Conservation (phyloP, 352 stramenopile species). For the Pythium brassicae region DNA sequence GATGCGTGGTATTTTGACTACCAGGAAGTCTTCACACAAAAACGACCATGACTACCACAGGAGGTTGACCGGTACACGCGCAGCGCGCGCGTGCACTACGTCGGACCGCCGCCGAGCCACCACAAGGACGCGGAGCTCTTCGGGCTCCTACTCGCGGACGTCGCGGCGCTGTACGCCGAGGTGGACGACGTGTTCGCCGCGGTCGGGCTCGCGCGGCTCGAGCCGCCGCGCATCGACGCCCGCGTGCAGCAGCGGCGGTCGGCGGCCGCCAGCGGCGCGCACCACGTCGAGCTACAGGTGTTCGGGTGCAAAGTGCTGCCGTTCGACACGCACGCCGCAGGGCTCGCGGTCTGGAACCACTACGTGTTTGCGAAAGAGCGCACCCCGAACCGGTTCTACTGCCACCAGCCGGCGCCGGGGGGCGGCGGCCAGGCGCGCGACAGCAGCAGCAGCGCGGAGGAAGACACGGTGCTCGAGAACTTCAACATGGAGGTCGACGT, state of each 20-base stretch:
- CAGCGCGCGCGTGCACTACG: conserved; percentile 19
- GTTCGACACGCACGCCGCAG: conserved; percentile 32
- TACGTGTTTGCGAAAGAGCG: conserved; percentile 31
- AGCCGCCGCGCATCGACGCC: conserved; percentile 9
- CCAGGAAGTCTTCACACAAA: not conserved
- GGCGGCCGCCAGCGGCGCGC: conserved; percentile 9
- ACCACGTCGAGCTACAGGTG: conserved; percentile 17
- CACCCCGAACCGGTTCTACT: conserved; percentile 35
- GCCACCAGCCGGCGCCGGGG: not conserved
- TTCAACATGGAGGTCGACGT: conserved; percentile 54
- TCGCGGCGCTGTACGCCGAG: conserved; percentile 41
- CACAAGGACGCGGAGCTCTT: conserved; percentile 27
- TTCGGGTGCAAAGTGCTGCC: conserved; percentile 43
- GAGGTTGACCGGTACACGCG: conserved; percentile 12
- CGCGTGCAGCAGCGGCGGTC: conserved; percentile 7
- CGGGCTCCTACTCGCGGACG: conserved; percentile 18
- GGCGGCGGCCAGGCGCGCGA: conserved; percentile 9
- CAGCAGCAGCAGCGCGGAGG: conserved; percentile 11
- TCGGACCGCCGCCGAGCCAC: conserved; percentile 13
- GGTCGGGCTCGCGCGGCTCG: conserved; percentile 4
- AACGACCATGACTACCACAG: not conserved
- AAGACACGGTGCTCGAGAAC: conserved; percentile 60
- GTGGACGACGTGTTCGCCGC: conserved; percentile 25
- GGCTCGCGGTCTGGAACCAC: conserved; percentile 33
- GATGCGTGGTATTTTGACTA: too few relatives aligned